These are phyloP conservation scores for Linum usitatissimum DNA, from an alignment of 345 rosid species.

Conservation along the genomic window DNA sequence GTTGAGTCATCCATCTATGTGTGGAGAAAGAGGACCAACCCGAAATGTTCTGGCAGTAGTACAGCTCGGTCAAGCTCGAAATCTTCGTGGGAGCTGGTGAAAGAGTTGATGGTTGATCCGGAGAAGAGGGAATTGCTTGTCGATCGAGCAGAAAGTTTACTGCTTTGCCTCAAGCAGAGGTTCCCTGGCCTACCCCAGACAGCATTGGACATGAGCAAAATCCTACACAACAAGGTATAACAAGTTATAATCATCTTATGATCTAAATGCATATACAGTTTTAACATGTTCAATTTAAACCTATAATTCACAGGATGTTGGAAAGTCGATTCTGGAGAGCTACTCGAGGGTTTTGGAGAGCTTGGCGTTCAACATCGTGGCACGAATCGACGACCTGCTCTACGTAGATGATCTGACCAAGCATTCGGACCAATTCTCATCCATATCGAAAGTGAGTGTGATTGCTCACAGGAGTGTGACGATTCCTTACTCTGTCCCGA, in stretches of 20 bases:
- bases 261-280: no score
- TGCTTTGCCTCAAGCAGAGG: constrained; percentile 76
- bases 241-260: no score
- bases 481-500: constrained; percentile 39
- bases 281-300: background rate
- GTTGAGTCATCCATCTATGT: constrained; percentile 68
- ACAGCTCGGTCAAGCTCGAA: constrained; percentile 43
- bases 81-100: constrained; percentile 90
- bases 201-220: constrained; percentile 86
- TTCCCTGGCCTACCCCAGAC: constrained; percentile 95
- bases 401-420: constrained; percentile 75
- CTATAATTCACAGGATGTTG: constrained; percentile 51
- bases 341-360: constrained; percentile 91
- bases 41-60: constrained; percentile 33
- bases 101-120: constrained; percentile 76
- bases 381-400: constrained; percentile 82
- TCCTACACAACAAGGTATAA: constrained; percentile 75
- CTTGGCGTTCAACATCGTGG: constrained; percentile 78
- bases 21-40: constrained; percentile 53
- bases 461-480: constrained; percentile 41
- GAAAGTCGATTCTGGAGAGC: constrained; percentile 90
- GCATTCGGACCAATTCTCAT: constrained; percentile 52
- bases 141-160: constrained; percentile 77
- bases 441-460: constrained; percentile 43
- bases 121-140: constrained; percentile 81